Percentiles rank a stretch among this genome's conserved stretches.
These are phyloP conservation scores for Talaromyces sp. DNA, from an alignment of 2,329 filamentous ascomycete genomes.

Conservation along the genomic window DNA sequence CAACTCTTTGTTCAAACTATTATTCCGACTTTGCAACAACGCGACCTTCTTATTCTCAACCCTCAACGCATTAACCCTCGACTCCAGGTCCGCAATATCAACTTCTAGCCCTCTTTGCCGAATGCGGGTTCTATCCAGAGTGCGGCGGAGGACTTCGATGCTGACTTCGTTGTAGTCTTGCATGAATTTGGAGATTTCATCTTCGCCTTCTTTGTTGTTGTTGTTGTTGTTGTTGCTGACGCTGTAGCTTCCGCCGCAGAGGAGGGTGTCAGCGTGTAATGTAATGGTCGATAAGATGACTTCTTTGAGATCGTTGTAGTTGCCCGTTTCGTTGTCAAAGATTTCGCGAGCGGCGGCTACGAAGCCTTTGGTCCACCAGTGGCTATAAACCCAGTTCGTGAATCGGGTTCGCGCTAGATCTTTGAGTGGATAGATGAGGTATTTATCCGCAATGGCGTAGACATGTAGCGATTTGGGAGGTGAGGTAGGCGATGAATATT, in stretches of 20 bases:
- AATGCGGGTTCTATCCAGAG: conserved; percentile 19
- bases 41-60: conserved; percentile 20
- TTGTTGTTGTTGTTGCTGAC: background rate
- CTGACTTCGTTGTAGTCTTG: conserved; percentile 21
- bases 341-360: conserved; percentile 20
- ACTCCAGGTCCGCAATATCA: conserved; percentile 20
- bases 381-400: conserved; percentile 17
- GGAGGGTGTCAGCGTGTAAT: conserved; percentile 18
- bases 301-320: conserved; percentile 21
- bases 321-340: conserved; percentile 23
- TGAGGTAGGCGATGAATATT: background rate
- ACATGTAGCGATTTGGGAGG: conserved; percentile 19
- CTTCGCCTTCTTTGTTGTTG: background rate
- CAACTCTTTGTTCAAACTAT: conserved; percentile 20
- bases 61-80: conserved; percentile 13
- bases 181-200: conserved; percentile 12
- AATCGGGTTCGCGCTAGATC: conserved; percentile 19
- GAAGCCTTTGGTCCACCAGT: conserved; percentile 19
- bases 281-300: conserved; percentile 18
- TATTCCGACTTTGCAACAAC: conserved; percentile 18
- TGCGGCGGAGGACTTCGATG: conserved; percentile 16
- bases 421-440: conserved; percentile 19
- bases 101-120: conserved; percentile 19
- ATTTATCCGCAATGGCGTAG: conserved; percentile 24
- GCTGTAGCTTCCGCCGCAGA: background rate